Conservation (phyloP, 371 early-diverging fungal species). For the Blastocladiella emersonii region DNA sequence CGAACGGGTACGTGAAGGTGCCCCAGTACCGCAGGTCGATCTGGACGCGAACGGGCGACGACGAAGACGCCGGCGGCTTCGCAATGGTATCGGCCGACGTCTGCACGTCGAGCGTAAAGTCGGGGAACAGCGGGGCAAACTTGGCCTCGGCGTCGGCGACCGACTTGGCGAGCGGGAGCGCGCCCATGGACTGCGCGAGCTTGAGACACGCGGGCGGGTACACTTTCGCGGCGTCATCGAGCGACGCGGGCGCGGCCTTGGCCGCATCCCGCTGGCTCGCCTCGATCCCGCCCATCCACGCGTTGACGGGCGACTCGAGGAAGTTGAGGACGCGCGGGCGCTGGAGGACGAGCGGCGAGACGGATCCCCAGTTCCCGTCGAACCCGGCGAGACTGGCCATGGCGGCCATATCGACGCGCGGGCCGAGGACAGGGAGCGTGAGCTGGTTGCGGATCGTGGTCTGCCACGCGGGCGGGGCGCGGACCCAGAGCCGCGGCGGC, state of each 20-base stretch:
- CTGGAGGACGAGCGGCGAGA: neutral
- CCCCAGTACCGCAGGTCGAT: neutral
- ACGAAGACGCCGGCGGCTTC: too few species aligned
- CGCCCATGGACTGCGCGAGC: neutral
- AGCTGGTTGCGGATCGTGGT: neutral
- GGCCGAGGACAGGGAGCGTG: neutral
- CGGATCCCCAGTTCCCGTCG: neutral
- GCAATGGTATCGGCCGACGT: too few species aligned
- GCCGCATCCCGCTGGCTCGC: neutral
- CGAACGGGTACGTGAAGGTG: neutral
- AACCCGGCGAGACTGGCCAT: neutral
- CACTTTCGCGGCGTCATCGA: neutral
- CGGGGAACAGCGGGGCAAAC: neutral
- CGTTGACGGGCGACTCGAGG: neutral
- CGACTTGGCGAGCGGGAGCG: neutral
- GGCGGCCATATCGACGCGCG: neutral
- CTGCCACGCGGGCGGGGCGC: neutral
- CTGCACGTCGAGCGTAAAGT: neutral
- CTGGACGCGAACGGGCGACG: neutral
- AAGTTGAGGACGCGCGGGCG: neutral
- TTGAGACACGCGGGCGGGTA: neutral
- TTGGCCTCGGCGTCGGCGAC: neutral
- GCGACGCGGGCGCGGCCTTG: neutral
- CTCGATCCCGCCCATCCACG: neutral
- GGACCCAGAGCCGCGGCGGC: neutral